A percentile compares a stretch with the other conserved stretches of the same genome.
These are phyloP conservation scores for Malassezia cuniculi DNA, from an alignment of 1,284 basidiomycete species.

Conservation along the genomic window DNA sequence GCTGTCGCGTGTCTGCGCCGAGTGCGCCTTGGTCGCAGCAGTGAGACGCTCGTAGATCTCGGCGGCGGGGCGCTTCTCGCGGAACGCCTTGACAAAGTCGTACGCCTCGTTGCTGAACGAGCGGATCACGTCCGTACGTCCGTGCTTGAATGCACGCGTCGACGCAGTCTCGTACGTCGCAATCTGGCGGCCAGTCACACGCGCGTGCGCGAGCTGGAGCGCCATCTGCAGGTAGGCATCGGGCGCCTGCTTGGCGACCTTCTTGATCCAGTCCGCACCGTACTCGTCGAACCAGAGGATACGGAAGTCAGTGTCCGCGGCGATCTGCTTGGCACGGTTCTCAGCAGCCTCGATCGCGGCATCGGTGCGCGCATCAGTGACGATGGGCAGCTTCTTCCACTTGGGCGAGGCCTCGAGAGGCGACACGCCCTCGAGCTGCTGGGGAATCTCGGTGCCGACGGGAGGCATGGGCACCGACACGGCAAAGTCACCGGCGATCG, in stretches of 20 bases:
- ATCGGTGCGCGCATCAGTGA: slow-evolving; percentile 55
- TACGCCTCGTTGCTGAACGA: slow-evolving; percentile 64
- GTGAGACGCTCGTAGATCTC: slow-evolving; percentile 53
- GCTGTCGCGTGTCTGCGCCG: slow-evolving; percentile 62
- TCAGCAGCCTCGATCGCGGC: slow-evolving; percentile 56
- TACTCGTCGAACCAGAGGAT: slow-evolving; percentile 75
- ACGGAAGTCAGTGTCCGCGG: slow-evolving; percentile 69
- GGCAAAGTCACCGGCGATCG: slow-evolving; percentile 74
- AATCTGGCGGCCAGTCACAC: slow-evolving; percentile 61
- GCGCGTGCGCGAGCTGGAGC: slow-evolving; percentile 81
- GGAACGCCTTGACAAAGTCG: slow-evolving; percentile 66
- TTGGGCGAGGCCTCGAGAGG: slow-evolving; percentile 33
- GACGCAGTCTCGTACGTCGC: slow-evolving; percentile 91
- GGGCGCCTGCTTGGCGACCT: slow-evolving; percentile 63
- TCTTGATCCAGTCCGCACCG: slow-evolving; percentile 82
- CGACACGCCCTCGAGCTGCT: slow-evolving; percentile 19
- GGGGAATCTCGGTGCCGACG: slow-evolving; percentile 19
- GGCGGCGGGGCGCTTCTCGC: slow-evolving; percentile 51
- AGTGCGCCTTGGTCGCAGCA: slow-evolving; percentile 62
- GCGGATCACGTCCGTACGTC: slow-evolving; percentile 83
- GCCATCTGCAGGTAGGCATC: slow-evolving; percentile 90
- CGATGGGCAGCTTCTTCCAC: slow-evolving; percentile 66
- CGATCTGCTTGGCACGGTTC: slow-evolving; percentile 53
- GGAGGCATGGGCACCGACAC: slow-evolving; percentile 50
- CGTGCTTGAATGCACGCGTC: slow-evolving; percentile 77